Base-by-base conservation (phyloP, 176 grass and related monocot genomes). In the Zea mays region DNA sequence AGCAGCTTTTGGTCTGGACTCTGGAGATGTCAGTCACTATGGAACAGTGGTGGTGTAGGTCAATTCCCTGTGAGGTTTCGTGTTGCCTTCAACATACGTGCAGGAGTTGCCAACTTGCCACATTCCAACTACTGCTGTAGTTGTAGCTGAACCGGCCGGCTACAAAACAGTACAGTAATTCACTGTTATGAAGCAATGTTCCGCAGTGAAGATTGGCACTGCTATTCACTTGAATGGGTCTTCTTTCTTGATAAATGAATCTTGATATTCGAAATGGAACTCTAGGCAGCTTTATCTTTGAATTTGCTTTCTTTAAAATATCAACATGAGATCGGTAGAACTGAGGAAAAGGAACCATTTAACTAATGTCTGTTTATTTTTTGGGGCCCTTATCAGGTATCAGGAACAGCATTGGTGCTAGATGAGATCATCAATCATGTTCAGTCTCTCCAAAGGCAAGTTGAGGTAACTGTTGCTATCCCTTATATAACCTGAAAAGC, bases 401-500 rank as follows among this genome's bases (percentile, higher is more conserved):
- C 94, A 16, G 94, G 94, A 65, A 97, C 91, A 21, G 89, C 94
- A 34, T 47, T 97, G 50, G 94, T 97, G 77, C 71, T 97, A 60
- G 94, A 97, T 84, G 94, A 97, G 86, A 97, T 97, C 76, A 97
- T 97, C 68, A 97, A 91, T 72, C 94, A 97, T 84, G 94, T 97
- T 76, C 94, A 97, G 50, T 97, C 86, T 60, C 91, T 97, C 35
- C 94, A 97, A 80, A 86, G 94, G 19, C 91, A 97, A 79, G 94
- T 97, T 14, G 91, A 97, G 94, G 94, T 93, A 93, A 60, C 55
- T 67, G 2, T 46, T 61, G 3, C 15, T 81, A 48, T 62, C 79
- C n/a, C 37, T 75, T 76, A 42, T 57, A 72, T 13, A 15, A 46
- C 39, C 8, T 55, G 44, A 39, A 78, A 56, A 20, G 4, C 20